A percentile compares a stretch with the other conserved stretches of the same genome.
Conservation (phyloP, 352 stramenopile genomes). For the Phytophthora tentaculata region DNA sequence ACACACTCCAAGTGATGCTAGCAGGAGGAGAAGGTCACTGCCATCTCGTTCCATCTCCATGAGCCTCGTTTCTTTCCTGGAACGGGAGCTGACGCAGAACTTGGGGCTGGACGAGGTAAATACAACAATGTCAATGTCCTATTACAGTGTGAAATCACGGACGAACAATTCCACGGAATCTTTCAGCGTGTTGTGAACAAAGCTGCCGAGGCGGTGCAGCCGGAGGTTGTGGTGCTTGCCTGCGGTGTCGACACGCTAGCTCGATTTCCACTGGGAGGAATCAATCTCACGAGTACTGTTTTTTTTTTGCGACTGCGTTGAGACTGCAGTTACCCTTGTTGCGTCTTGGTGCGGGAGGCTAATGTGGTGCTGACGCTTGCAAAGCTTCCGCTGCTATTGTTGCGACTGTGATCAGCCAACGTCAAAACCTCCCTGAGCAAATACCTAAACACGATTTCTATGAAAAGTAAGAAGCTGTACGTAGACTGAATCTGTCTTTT, state of each 20-base stretch:
- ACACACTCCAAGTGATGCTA: constrained; percentile 21
- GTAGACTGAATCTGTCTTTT: neutral
- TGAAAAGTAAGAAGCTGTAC: constrained; percentile 36
- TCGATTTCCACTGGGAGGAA: constrained; percentile 47
- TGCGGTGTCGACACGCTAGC: constrained; percentile 76
- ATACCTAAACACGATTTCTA: constrained; percentile 73
- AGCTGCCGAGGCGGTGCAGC: constrained; percentile 47
- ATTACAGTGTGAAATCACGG: constrained; percentile 55
- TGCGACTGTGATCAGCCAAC: constrained; percentile 47
- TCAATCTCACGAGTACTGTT: constrained; percentile 68
- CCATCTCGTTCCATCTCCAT: no score
- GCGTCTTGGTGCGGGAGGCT: constrained; percentile 68
- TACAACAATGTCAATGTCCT: constrained; percentile 71
- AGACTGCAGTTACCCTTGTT: constrained; percentile 51
- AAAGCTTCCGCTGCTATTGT: constrained; percentile 57
- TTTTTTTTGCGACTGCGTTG: constrained; percentile 39
- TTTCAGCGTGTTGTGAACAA: constrained; percentile 49
- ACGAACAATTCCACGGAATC: constrained; percentile 56
- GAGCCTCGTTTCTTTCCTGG: no score
- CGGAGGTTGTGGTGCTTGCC: constrained; percentile 61
- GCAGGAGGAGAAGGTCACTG: no score
- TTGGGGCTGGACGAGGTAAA: constrained; percentile 41
- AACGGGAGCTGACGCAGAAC: no score
- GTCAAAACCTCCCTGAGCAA: constrained; percentile 25
- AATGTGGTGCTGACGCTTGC: constrained; percentile 66